Base-by-base conservation (phyloP, 441 rosid genomes). In the Mallotus japonicus region DNA sequence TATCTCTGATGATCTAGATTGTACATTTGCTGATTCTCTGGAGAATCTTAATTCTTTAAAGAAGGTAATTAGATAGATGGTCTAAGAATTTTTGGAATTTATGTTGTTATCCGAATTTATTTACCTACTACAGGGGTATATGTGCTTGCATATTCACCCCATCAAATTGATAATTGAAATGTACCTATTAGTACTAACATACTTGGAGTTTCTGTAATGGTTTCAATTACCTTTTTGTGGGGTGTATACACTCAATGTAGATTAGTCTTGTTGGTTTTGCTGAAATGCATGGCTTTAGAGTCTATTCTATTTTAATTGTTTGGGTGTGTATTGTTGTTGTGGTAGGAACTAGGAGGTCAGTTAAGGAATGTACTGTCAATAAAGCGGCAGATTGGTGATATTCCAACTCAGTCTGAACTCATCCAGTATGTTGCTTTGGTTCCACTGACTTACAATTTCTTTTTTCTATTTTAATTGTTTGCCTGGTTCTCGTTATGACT, bases 351-450 rank as follows among this genome's bases (percentile, higher is more conserved):
- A 62, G 90, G 88, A 20, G 87, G 86, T 59, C 83, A 54, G 34
- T 80, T 88, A 62, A 85, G 88, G 81, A 84, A 75, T n/a, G 75
- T 84, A 67, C 58, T 89, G 20, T 87, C 88, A 1, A 67, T 89
- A 70, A 94, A 85, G 82, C 81, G 85, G 75, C 81, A 83, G 80
- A 85, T 92, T 75, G 97, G 80, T 82, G 87, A 90, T 63, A 83
- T 84, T 59, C 92, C 97, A 66, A 83, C 86, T 71, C 94, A 86
- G n/a, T 84, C 90, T 37, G 95, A 94, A 74, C 88, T 90, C 53
- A 80, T 84, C 70, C 97, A 89, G 97, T 92, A 88, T 79, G 96
- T 44, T 67, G 32, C 24, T 73, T 69, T 46, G 37, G 49, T 49
- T 61, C 13, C 59, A 24, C 53, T 57, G 54, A 32, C n/a, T 63